Evolutionary conservation across 164 flowering plant species (phyloP), one percentile per base, ranked within the genome.

Genomic region (Aristolochia contorta): DNA sequence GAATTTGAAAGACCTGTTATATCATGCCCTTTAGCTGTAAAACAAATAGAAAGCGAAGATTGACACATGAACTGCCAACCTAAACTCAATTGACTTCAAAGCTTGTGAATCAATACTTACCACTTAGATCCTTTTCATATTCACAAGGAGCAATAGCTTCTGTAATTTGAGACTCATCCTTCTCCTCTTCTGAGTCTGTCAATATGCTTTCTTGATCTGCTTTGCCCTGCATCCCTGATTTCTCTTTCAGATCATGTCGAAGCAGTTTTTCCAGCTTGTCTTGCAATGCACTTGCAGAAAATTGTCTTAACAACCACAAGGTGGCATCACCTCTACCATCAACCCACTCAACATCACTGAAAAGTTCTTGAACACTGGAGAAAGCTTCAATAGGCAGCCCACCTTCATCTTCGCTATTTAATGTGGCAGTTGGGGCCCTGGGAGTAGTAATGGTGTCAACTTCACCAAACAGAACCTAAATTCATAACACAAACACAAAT

Each of bases 301-400:
- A 80, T 63, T 88, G 89, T 71, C 83, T 94, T 45, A 94, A 87
- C 46, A 94, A 69, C 99, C 99, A 94, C 66, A 91, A 67, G 56
- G 99, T 79, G 70, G 97, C 93, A 82, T 91, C 99, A 54, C 89
- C 96, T 70, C 72, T 71, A 54, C 68, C 72, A 67, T 94, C 99
- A 66, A 78, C 81, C 99, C 95, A 94, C 43, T 94, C 97, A 65
- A 76, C 86, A 63, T 79, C 95, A 81, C 78, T 87, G 59, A 94
- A 94, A 58, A 94, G 95, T 70, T 94, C 99, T 73, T 91, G 99
- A 65, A 91, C 99, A 78, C 81, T 80, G 12, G 97, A 86, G 75
- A 94, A 94, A 54, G 99, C 99, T 80, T 94, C 97, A 65, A 94
- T 83, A 8, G 97, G 99, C 75, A 94, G 68, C 60, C 99, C 99